phyloP scores from a whole-genome alignment of 2,329 filamentous ascomycete species.

The Elsinoe ampelina region DNA sequence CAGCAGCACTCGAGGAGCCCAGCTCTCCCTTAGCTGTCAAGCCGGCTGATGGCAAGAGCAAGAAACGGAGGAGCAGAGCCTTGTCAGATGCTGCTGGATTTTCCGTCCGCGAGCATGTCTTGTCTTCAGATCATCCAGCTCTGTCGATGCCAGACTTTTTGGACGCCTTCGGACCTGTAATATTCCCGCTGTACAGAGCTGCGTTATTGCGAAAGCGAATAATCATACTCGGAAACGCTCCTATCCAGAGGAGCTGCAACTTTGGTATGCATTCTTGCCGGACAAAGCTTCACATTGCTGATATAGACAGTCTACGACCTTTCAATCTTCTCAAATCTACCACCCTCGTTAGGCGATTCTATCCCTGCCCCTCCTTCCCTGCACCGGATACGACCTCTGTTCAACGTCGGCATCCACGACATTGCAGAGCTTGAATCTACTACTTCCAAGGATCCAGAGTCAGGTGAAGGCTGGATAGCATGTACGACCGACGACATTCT shows the following conservation, averaged over 20 bases:
- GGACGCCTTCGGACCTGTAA: constrained; percentile 76
- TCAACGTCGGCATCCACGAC: constrained; percentile 87
- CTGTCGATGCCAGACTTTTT: constrained; percentile 70
- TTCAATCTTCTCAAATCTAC: constrained; percentile 85
- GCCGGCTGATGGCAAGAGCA: constrained; percentile 38
- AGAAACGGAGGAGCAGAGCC: constrained; percentile 49
- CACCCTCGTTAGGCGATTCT: constrained; percentile 59
- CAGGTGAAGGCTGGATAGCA: constrained; percentile 65
- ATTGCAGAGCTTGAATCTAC: constrained; percentile 65
- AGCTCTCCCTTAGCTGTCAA: background rate
- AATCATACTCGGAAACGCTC: constrained; percentile 74
- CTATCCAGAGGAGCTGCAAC: constrained; percentile 77
- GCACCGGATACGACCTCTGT: constrained; percentile 66
- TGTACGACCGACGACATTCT: constrained; percentile 95
- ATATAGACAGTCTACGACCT: constrained; percentile 68
- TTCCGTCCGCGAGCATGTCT: constrained; percentile 51
- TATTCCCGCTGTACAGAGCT: constrained; percentile 84
- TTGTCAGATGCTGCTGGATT: constrained; percentile 48
- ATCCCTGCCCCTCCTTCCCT: constrained; percentile 52
- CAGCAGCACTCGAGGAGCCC: constrained; percentile 19
- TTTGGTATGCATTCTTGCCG: constrained; percentile 56
- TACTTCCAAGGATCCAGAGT: constrained; percentile 32
- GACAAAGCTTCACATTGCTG: background rate
- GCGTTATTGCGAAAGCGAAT: constrained; percentile 81
- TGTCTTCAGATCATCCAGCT: constrained; percentile 76